Percentiles rank a stretch among this genome's conserved stretches.
Evolutionary conservation across 169 alveolate genomes (phyloP).

Genomic region (Miamiensis avidus): DNA sequence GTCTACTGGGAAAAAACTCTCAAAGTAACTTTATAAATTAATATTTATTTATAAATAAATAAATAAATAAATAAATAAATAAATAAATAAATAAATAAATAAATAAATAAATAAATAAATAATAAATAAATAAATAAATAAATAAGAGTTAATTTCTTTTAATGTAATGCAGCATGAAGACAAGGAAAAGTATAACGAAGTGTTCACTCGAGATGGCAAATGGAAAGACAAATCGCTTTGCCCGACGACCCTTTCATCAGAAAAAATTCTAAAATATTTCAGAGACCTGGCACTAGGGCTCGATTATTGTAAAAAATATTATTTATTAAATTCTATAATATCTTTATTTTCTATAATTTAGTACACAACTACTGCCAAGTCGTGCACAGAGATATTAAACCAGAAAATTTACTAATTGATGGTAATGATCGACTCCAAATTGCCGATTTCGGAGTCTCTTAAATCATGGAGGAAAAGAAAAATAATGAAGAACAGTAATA

Average conservation of each 20-base stretch:
- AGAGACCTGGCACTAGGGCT: constrained; percentile 17
- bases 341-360: background rate
- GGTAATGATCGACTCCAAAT: constrained; percentile 50
- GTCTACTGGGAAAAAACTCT: constrained; percentile 9
- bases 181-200: background rate
- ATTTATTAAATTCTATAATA: background rate
- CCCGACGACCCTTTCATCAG: background rate
- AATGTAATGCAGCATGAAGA: background rate
- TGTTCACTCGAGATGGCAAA: constrained; percentile 2
- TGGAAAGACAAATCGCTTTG: background rate
- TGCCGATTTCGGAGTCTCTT: constrained; percentile 62
- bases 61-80: too few species aligned
- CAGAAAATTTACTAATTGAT: constrained; percentile 57
- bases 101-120: too few species aligned
- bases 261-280: constrained; percentile 6
- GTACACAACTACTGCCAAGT: constrained; percentile 57
- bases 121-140: too few species aligned
- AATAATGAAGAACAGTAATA: constrained; percentile 17
- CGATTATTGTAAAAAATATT: constrained; percentile 30
- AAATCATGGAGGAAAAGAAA: constrained; percentile 34
- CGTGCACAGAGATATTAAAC: constrained; percentile 63
- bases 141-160: too few species aligned
- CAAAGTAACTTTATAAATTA: background rate
- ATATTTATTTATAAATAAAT: too few species aligned
- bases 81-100: too few species aligned